phyloP scores from a whole-genome alignment of 169 alveolate species.

The Plasmodium vivax region DNA sequence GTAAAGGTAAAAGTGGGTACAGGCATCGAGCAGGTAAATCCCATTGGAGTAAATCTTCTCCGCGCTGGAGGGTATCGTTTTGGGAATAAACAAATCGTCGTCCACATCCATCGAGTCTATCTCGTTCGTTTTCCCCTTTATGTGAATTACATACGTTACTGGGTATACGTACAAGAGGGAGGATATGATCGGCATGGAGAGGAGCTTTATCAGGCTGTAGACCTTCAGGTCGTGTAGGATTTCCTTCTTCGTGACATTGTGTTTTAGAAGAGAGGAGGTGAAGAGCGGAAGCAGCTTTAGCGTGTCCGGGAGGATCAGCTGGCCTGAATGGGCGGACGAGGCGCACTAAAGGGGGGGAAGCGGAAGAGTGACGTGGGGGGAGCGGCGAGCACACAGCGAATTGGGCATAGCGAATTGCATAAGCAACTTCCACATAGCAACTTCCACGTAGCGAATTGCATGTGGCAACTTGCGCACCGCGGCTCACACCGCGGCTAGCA shows the following conservation, averaged over 20 bases:
- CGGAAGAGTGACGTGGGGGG: background rate
- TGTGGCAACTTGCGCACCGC: background rate
- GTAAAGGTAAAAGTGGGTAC: conserved; percentile 82
- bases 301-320: conserved; percentile 89
- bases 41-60: conserved; percentile 85
- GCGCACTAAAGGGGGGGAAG: conserved; percentile 74
- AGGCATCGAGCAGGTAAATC: conserved; percentile 86
- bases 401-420: background rate
- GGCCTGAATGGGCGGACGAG: conserved; percentile 86
- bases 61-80: conserved; percentile 82
- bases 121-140: conserved; percentile 49
- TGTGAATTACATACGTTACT: conserved; percentile 73
- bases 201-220: conserved; percentile 47
- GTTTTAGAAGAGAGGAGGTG: conserved; percentile 83
- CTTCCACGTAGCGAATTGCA: background rate
- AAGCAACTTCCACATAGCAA: too few relatives aligned
- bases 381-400: background rate
- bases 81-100: conserved; percentile 74
- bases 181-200: conserved; percentile 58
- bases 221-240: conserved; percentile 44
- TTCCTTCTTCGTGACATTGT: conserved; percentile 54
- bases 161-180: conserved; percentile 77
- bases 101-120: conserved; percentile 59
- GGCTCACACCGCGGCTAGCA: background rate
- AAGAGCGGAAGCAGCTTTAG: conserved; percentile 85